These are phyloP conservation scores for Yueomyces sinensis DNA, from an alignment of 805 yeast species.

Conservation along the genomic window DNA sequence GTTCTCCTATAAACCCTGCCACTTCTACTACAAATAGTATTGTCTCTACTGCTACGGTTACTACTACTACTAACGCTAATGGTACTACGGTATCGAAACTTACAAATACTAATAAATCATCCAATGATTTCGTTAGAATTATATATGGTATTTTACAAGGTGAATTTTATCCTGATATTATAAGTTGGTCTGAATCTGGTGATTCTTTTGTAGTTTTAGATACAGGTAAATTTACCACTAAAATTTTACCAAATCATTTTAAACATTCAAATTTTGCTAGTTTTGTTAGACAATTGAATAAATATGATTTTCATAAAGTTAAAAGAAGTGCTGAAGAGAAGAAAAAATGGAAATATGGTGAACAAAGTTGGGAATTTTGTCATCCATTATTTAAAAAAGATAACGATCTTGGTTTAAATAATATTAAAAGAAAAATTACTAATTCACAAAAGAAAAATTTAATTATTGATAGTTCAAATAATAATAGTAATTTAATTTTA, in stretches of 20 bases:
- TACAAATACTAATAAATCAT: constrained; percentile 25
- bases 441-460: constrained; percentile 30
- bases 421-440: constrained; percentile 76
- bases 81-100: too few relatives aligned
- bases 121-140: constrained; percentile 72
- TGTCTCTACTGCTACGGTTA: too few relatives aligned
- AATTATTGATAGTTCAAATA: constrained; percentile 11
- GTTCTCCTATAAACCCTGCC: too few relatives aligned
- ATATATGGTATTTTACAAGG: constrained; percentile 76
- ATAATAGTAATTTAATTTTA: constrained; percentile 18
- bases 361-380: constrained; percentile 85
- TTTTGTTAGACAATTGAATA: constrained; percentile 89
- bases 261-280: constrained; percentile 91
- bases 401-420: constrained; percentile 68
- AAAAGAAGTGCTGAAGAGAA: constrained; percentile 56
- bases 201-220: constrained; percentile 82
- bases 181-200: constrained; percentile 78
- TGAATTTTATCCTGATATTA: constrained; percentile 59
- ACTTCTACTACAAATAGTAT: too few relatives aligned
- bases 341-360: constrained; percentile 45
- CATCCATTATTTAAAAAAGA: constrained; percentile 78
- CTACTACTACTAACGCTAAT: background rate
- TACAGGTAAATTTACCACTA: constrained; percentile 80
- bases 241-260: constrained; percentile 82
- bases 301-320: constrained; percentile 95